These are phyloP conservation scores for Cladosporium austrohemisphaericum DNA, from an alignment of 2,329 filamentous ascomycete species.

Conservation along the genomic window DNA sequence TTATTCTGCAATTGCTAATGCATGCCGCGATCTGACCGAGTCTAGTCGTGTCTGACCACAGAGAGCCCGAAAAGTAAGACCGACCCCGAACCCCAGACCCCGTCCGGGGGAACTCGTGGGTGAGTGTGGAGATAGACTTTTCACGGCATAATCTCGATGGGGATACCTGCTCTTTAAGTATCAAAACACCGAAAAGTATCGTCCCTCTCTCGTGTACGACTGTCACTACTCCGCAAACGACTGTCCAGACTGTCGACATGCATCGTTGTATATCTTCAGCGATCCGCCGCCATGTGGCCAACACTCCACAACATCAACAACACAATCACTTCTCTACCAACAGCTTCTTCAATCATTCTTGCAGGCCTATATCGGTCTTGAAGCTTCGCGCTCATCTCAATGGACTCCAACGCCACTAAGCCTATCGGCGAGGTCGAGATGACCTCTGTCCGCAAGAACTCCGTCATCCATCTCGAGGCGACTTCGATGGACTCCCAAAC, in stretches of 20 bases:
- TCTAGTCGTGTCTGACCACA: constrained; percentile 3
- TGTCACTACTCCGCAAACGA: constrained; percentile 2
- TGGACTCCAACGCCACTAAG: constrained; percentile 16
- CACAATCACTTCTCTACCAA: background rate
- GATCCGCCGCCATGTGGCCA: constrained; percentile 12
- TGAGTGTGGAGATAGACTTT: constrained; percentile 2
- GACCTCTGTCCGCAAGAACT: constrained; percentile 19
- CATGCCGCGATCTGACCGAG: constrained; percentile 14
- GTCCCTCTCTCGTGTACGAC: background rate
- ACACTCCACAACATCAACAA: constrained; percentile 8
- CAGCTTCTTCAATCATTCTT: background rate
- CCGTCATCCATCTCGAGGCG: constrained; percentile 17
- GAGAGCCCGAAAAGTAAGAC: constrained; percentile 9
- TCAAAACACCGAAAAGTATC: constrained; percentile 3
- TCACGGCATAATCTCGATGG: constrained; percentile 1
- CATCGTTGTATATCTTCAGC: constrained; percentile 12
- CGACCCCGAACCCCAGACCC: background rate
- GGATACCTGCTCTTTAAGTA: constrained; percentile 2
- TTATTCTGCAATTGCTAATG: constrained; percentile 5
- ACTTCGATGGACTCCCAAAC: constrained; percentile 10
- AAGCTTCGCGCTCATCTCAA: constrained; percentile 14
- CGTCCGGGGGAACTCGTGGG: background rate
- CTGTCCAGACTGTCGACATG: background rate
- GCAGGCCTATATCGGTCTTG: constrained; percentile 5
- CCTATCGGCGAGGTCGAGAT: constrained; percentile 11